Evolutionary conservation across 495 filamentous ascomycete genomes (phyloP).

Genomic region (Neurospora sp.): DNA sequence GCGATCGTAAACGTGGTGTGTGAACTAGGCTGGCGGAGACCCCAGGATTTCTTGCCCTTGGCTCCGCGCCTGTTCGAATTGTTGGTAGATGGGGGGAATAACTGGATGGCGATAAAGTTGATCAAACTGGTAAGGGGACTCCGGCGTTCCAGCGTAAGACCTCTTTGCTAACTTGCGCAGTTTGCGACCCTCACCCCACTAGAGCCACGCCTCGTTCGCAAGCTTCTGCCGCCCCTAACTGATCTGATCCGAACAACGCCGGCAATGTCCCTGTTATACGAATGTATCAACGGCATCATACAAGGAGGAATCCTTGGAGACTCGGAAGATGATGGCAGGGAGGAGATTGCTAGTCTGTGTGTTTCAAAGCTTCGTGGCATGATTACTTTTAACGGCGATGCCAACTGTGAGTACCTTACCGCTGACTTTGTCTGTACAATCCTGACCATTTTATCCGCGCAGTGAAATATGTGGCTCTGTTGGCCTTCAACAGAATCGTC

Average conservation of each 20-base stretch:
- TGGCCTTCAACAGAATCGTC: slow-evolving; percentile 94
- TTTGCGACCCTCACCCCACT: slow-evolving; percentile 92
- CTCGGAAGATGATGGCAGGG: slow-evolving; percentile 65
- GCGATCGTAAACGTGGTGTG: slow-evolving; percentile 95
- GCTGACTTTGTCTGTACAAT: no score
- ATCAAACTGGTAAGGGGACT: slow-evolving; percentile 98
- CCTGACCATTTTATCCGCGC: no score
- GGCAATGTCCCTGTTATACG: slow-evolving; percentile 93
- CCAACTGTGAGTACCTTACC: slow-evolving; percentile 58
- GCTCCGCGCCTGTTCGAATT: slow-evolving; percentile 88
- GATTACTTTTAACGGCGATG: slow-evolving; percentile 84
- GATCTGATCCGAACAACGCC: slow-evolving; percentile 87
- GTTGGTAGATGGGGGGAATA: slow-evolving; percentile 86
- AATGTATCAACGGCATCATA: slow-evolving; percentile 97
- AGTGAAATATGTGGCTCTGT: slow-evolving; percentile 96
- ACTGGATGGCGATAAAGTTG: slow-evolving; percentile 99
- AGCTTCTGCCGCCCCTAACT: slow-evolving; percentile 88
- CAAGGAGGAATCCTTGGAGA: slow-evolving; percentile 86
- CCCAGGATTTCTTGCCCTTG: slow-evolving; percentile 84
- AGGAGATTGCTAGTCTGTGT: slow-evolving; percentile 90
- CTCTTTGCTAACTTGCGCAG: slow-evolving; percentile 32
- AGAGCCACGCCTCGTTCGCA: slow-evolving; percentile 82
- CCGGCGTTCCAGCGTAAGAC: no score
- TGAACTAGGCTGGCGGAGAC: slow-evolving; percentile 88
- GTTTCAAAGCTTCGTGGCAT: slow-evolving; percentile 89